These are phyloP conservation scores for Ganoderma resinaceum DNA, from an alignment of 1,284 basidiomycete species.

Conservation along the genomic window DNA sequence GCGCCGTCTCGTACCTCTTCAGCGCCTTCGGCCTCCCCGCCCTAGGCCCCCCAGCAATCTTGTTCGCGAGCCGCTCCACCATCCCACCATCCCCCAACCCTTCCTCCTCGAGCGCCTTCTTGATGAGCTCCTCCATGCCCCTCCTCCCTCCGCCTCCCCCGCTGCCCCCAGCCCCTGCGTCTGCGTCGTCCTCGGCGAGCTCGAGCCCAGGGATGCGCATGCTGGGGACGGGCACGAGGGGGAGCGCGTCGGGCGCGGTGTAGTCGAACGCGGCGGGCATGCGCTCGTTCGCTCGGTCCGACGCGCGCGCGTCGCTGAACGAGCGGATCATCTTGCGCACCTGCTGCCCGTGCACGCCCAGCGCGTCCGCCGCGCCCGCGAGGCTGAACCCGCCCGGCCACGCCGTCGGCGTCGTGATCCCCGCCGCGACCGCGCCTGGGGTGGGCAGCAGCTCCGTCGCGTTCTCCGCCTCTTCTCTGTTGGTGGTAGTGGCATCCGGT, in stretches of 20 bases:
- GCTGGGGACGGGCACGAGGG: slow-evolving; percentile 65
- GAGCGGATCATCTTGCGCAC: slow-evolving; percentile 86
- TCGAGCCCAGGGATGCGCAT: slow-evolving; percentile 58
- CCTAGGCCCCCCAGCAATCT: slow-evolving; percentile 59
- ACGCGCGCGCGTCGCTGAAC: slow-evolving; percentile 95
- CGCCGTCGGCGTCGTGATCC: slow-evolving; percentile 54
- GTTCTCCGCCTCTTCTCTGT: slow-evolving; percentile 93
- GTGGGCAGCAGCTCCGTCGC: slow-evolving; percentile 78
- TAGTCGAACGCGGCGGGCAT: slow-evolving; percentile 68
- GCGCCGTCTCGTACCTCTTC: slow-evolving; percentile 70
- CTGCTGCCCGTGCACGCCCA: slow-evolving; percentile 62
- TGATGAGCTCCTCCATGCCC: slow-evolving; percentile 87
- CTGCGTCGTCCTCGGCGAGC: slow-evolving; percentile 14
- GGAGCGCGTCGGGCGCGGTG: slow-evolving; percentile 44
- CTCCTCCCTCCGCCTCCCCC: slow-evolving; percentile 43
- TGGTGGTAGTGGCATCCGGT: too few relatives aligned
- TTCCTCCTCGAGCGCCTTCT: slow-evolving; percentile 72
- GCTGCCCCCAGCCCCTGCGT: slow-evolving; percentile 35
- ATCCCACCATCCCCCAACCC: slow-evolving; percentile 54
- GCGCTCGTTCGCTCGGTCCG: slow-evolving; percentile 94
- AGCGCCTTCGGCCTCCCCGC: slow-evolving; percentile 57
- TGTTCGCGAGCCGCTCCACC: slow-evolving; percentile 66
- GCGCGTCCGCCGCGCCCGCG: slow-evolving; percentile 59
- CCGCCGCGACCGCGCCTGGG: slow-evolving; percentile 38
- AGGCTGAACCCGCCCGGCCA: slow-evolving; percentile 48